Evolutionary conservation across 768 basidiomycete species (phyloP).

Genomic region (Lentinula sp.): DNA sequence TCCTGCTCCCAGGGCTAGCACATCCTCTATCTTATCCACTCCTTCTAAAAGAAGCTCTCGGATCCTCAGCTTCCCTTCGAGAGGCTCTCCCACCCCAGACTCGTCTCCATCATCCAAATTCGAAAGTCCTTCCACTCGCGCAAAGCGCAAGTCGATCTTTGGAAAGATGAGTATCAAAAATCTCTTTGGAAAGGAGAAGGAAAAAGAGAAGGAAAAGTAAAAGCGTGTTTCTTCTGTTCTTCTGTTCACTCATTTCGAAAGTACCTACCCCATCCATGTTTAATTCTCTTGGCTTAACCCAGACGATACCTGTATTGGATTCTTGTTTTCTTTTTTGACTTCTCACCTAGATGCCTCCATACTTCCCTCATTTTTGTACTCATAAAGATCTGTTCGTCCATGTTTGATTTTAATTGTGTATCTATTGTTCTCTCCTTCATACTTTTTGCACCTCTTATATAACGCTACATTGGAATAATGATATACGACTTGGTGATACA

Average conservation of each 20-base stretch:
- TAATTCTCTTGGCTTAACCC: background rate
- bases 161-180: constrained; percentile 40
- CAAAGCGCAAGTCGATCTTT: constrained; percentile 50
- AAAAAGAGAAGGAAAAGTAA: constrained; percentile 32
- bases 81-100: background rate
- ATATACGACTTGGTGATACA: background rate
- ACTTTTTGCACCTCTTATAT: background rate
- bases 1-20: background rate
- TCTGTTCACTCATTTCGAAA: background rate
- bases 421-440: background rate
- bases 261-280: background rate
- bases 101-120: constrained; percentile 20
- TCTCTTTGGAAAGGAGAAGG: constrained; percentile 41
- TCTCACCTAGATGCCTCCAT: background rate
- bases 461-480: background rate
- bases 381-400: background rate
- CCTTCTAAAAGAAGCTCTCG: background rate
- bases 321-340: background rate
- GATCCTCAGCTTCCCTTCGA: background rate
- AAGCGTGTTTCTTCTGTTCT: background rate
- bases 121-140: constrained; percentile 28
- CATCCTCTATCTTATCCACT: background rate
- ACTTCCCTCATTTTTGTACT: background rate
- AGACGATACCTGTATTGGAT: background rate
- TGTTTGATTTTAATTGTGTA: background rate